phyloP scores from a whole-genome alignment of 2,329 filamentous ascomycete species.

The Aspergillus caelatus region DNA sequence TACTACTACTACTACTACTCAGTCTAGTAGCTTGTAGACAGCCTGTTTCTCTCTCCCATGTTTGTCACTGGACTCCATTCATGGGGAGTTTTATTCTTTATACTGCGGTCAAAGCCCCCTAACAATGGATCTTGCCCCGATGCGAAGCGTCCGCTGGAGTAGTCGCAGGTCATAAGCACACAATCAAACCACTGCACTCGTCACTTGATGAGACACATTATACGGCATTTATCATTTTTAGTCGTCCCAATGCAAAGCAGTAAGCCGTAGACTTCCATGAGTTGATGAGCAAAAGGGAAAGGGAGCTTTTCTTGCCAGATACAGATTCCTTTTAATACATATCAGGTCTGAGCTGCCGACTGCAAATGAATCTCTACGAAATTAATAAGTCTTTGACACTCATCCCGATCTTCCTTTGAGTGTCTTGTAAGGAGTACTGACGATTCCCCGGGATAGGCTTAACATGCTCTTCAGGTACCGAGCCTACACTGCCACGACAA shows the following conservation, averaged over 20 bases:
- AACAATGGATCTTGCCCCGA: not conserved
- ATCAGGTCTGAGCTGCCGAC: not conserved
- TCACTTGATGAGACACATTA: slow-evolving; percentile 1
- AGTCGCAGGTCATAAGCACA: not conserved
- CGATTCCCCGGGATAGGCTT: slow-evolving; percentile 8
- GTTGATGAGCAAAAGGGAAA: not conserved
- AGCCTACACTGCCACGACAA: slow-evolving; percentile 57
- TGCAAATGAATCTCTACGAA: slow-evolving; percentile 35
- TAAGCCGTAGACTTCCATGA: not conserved
- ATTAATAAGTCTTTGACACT: slow-evolving; percentile 60
- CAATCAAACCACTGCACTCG: not conserved
- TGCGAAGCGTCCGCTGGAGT: not conserved
- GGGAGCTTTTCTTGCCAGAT: not conserved
- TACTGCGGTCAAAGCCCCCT: not conserved
- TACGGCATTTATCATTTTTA: not conserved
- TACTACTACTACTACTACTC: not conserved
- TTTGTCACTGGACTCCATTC: not conserved
- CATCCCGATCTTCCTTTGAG: slow-evolving; percentile 50
- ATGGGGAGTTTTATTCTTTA: not conserved
- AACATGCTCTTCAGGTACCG: slow-evolving; percentile 28
- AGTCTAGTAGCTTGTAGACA: not conserved
- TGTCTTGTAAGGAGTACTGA: slow-evolving; percentile 14
- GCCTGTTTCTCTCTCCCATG: not conserved
- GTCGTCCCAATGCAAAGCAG: not conserved
- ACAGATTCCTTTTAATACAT: not conserved